Conservation (phyloP, 164 flowering plant genomes). For the Chimonanthus praecox region DNA sequence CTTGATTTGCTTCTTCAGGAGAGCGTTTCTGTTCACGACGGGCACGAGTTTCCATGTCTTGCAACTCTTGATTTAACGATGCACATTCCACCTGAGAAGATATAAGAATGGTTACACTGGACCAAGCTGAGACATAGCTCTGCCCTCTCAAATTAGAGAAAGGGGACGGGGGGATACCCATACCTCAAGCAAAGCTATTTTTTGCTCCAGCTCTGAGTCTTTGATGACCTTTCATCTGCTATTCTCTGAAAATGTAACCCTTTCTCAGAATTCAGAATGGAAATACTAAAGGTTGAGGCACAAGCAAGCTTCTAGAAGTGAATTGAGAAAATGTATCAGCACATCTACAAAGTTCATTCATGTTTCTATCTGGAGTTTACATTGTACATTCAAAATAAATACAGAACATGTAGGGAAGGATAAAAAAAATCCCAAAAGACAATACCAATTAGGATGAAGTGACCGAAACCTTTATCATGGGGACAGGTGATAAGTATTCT, state of each 20-base stretch:
- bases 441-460: background rate
- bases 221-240: conserved; percentile 87
- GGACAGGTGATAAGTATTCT: no score
- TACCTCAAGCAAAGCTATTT: conserved; percentile 92
- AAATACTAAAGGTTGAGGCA: background rate
- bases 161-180: background rate
- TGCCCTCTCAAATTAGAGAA: conserved; percentile 1
- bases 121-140: background rate
- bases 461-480: background rate
- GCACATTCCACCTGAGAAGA: conserved; percentile 79
- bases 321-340: background rate
- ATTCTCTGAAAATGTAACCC: conserved; percentile 49
- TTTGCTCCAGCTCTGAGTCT: conserved; percentile 89
- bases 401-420: background rate
- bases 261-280: conserved; percentile 7
- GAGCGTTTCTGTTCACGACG: conserved; percentile 83
- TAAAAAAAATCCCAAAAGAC: background rate
- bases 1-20: conserved; percentile 90
- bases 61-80: conserved; percentile 87
- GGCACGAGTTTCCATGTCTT: conserved; percentile 86
- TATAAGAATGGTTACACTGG: conserved; percentile 1
- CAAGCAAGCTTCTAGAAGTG: background rate
- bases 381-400: background rate
- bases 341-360: no score
- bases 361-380: background rate